phyloP scores from a whole-genome alignment of 2,329 filamentous ascomycete genomes.

The Penicillium sp. region DNA sequence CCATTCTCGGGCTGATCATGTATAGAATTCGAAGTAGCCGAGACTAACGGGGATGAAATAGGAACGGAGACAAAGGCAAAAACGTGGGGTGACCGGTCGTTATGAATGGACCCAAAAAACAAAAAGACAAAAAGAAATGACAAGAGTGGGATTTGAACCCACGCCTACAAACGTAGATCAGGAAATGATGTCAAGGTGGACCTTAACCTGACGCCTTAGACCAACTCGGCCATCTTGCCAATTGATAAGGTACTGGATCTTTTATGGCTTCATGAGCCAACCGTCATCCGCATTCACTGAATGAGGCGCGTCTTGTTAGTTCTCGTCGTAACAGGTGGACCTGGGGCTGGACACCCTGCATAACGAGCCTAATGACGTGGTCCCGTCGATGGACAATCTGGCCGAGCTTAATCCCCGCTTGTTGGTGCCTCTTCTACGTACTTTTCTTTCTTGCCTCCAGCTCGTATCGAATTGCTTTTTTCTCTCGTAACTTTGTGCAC shows the following conservation, averaged over 20 bases:
- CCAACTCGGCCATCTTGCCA: conserved; percentile 36
- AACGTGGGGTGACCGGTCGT: not conserved
- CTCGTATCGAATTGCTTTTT: not conserved
- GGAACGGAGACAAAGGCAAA: not conserved
- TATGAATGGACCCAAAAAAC: not conserved
- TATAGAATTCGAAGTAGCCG: not conserved
- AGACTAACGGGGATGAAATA: not conserved
- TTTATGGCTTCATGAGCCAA: not conserved
- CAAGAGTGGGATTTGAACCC: conserved; percentile 26
- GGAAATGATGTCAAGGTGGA: conserved; percentile 26
- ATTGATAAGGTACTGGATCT: not conserved
- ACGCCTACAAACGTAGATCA: conserved; percentile 23
- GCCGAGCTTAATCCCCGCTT: conserved; percentile 5
- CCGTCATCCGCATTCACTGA: not conserved
- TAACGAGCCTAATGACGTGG: conserved; percentile 6
- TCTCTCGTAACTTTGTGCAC: not conserved
- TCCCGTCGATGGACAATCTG: not conserved
- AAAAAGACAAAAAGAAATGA: conserved; percentile 15
- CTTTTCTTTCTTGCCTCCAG: not conserved
- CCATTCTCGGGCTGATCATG: not conserved
- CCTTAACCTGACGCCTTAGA: conserved; percentile 37
- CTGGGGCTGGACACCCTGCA: conserved; percentile 4
- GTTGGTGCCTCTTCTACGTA: not conserved
- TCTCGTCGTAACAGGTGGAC: not conserved
- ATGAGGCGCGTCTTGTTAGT: not conserved